Evolutionary conservation across 305 asterid genomes (phyloP).

Genomic region (Galium porrigens): DNA sequence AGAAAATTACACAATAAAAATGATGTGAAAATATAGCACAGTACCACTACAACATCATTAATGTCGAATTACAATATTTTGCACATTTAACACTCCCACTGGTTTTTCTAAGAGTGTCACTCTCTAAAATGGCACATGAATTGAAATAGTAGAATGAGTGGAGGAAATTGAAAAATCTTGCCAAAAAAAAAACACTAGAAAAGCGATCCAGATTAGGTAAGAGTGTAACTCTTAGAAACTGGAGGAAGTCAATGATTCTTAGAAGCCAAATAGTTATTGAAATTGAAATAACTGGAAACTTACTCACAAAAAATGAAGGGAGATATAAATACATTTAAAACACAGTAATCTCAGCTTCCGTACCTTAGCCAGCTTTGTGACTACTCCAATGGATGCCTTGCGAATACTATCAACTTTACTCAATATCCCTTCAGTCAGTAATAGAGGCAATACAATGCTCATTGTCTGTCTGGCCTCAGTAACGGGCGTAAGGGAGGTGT

Average conservation of each 20-base stretch:
- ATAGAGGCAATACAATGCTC: conserved; percentile 72
- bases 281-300: neutral
- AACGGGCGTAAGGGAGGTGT: conserved; percentile 73
- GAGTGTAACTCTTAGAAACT: neutral
- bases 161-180: too few species aligned
- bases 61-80: neutral
- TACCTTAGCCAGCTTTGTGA: conserved; percentile 82
- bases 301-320: conserved; percentile 1
- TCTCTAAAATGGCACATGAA: too few species aligned
- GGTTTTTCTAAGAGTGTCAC: too few species aligned
- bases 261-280: neutral
- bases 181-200: too few species aligned
- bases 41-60: too few species aligned
- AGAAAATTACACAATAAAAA: neutral
- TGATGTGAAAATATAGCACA: neutral
- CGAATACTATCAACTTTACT: conserved; percentile 82
- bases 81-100: neutral
- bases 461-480: conserved; percentile 71
- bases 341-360: neutral
- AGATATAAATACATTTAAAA: neutral
- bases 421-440: conserved; percentile 87
- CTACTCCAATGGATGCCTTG: conserved; percentile 83
- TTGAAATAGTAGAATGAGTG: too few species aligned
- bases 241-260: neutral
- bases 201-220: too few species aligned